A percentile compares a stretch with the other conserved stretches of the same genome.
phyloP scores from a whole-genome alignment of 2,329 filamentous ascomycete species.

The Cladophialophora psammophila region DNA sequence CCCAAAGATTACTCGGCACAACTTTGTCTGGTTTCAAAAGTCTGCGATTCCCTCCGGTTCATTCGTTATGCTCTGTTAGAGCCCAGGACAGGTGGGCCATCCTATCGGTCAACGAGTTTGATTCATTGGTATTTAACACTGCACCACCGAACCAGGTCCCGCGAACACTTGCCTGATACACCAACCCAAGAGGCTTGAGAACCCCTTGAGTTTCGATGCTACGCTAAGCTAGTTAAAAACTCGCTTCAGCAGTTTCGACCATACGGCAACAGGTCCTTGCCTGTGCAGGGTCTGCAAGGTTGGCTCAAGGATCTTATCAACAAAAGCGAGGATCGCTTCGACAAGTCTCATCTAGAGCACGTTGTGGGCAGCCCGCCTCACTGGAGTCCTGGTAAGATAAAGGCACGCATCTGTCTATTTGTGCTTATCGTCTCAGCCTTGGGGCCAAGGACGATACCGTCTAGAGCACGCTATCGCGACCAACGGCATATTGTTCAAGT shows the following conservation, averaged over 20 bases:
- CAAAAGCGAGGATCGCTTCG: not conserved
- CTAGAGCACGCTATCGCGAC: slow-evolving; percentile 9
- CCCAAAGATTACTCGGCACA: not conserved
- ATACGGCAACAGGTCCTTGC: not conserved
- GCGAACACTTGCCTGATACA: not conserved
- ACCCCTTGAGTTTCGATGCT: not conserved
- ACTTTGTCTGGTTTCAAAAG: not conserved
- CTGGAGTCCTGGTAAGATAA: not conserved
- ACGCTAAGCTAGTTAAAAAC: not conserved
- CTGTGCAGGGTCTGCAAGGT: not conserved
- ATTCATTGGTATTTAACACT: not conserved
- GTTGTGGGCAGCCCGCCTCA: not conserved
- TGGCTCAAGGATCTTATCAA: not conserved
- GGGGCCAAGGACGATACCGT: not conserved
- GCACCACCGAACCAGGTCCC: not conserved
- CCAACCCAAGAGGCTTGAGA: not conserved
- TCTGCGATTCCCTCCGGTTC: not conserved
- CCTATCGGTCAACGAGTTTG: not conserved
- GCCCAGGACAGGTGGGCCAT: not conserved
- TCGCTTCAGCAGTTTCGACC: not conserved
- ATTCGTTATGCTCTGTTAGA: not conserved
- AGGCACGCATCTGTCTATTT: not conserved
- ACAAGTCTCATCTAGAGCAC: not conserved
- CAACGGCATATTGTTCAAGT: not conserved
- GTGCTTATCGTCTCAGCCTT: slow-evolving; percentile 10